Evolutionary conservation across 495 filamentous ascomycete genomes (phyloP).

Genomic region (Neurospora africana): DNA sequence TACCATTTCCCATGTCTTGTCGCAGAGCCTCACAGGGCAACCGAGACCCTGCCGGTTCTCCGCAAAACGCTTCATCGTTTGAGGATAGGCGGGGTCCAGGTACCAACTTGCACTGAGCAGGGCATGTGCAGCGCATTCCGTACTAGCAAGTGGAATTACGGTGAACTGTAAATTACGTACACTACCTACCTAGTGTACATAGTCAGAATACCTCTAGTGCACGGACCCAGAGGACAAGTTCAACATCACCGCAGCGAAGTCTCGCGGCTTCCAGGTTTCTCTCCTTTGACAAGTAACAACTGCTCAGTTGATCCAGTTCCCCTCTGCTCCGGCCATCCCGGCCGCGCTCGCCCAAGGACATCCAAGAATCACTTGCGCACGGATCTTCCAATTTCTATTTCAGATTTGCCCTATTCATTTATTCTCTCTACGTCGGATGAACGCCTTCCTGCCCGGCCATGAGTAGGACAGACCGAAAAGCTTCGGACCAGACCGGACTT

Average conservation of each 20-base stretch:
- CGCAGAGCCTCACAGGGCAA: conserved; percentile 8
- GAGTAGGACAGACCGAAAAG: neutral
- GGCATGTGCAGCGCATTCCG: neutral
- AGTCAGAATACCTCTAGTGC: too few relatives aligned
- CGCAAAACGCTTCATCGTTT: neutral
- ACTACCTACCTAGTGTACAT: too few relatives aligned
- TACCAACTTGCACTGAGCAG: neutral
- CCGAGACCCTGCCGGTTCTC: neutral
- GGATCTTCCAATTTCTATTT: neutral
- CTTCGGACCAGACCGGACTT: neutral
- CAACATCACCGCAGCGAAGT: neutral
- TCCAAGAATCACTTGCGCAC: neutral
- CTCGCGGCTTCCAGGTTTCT: neutral
- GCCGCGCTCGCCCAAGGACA: neutral
- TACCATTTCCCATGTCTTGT: neutral
- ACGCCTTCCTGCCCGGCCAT: neutral
- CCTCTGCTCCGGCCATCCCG: neutral
- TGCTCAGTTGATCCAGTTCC: neutral
- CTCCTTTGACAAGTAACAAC: neutral
- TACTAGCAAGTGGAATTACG: neutral
- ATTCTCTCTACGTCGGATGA: neutral
- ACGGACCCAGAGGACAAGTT: neutral
- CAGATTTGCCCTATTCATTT: neutral
- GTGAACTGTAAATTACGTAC: neutral
- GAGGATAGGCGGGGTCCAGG: neutral